A percentile compares a stretch with the other conserved stretches of the same genome.
phyloP scores from a whole-genome alignment of 257 asterid species.

The Ehretia macrophylla region DNA sequence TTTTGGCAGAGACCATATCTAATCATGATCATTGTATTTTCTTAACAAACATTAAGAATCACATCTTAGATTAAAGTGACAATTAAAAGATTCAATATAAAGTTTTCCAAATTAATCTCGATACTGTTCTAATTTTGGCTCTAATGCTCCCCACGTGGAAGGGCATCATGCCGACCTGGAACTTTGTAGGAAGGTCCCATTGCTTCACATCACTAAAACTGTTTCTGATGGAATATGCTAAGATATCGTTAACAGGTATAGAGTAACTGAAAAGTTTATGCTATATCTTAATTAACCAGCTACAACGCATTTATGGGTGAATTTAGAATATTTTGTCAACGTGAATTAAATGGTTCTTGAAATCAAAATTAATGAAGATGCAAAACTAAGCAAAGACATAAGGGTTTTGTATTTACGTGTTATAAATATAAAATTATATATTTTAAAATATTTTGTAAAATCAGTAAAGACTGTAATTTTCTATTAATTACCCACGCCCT shows the following conservation, averaged over 20 bases:
- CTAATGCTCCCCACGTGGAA: constrained; percentile 38
- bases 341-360: too few relatives aligned
- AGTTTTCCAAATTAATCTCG: constrained; percentile 15
- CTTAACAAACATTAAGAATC: constrained; percentile 13
- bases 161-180: constrained; percentile 48
- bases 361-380: too few relatives aligned
- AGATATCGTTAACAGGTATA: constrained; percentile 4
- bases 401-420: too few relatives aligned
- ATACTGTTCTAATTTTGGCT: constrained; percentile 12
- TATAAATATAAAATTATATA: too few relatives aligned
- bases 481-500: too few relatives aligned
- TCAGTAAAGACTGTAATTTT: too few relatives aligned
- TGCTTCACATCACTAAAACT: constrained; percentile 39
- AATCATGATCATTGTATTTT: constrained; percentile 3
- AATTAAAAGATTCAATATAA: constrained; percentile 2
- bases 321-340: too few relatives aligned
- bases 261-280: neutral
- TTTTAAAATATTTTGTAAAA: too few relatives aligned
- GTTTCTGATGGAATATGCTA: constrained; percentile 34
- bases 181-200: constrained; percentile 57
- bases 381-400: too few relatives aligned
- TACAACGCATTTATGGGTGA: too few relatives aligned
- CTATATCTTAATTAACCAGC: too few relatives aligned
- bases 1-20: constrained; percentile 10
- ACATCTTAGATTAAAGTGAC: constrained; percentile 8